These are phyloP conservation scores for Lepidium didymum DNA, from an alignment of 345 rosid genomes.

Conservation along the genomic window DNA sequence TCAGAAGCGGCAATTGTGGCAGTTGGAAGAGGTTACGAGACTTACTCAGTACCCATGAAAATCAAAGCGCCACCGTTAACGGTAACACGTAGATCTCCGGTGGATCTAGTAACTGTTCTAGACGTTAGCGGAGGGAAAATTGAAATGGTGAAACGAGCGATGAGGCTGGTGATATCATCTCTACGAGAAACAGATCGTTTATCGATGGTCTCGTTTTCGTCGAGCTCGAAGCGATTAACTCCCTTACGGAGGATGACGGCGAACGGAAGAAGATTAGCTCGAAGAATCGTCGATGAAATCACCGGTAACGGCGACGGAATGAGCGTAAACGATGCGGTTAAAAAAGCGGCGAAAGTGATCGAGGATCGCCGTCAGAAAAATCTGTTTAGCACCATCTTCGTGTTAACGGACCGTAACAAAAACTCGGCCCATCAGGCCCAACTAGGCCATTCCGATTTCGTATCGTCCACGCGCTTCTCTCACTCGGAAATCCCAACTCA, in stretches of 20 bases:
- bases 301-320: constrained; percentile 49
- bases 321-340: constrained; percentile 66
- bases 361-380: constrained; percentile 82
- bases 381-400: constrained; percentile 45
- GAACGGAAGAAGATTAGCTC: constrained; percentile 60
- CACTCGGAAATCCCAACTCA: constrained; percentile 49
- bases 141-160: constrained; percentile 54
- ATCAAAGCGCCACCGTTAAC: constrained; percentile 50
- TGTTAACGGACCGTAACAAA: constrained; percentile 48
- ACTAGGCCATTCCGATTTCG: constrained; percentile 23
- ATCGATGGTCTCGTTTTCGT: constrained; percentile 71
- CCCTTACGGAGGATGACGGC: constrained; percentile 72
- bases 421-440: constrained; percentile 29
- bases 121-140: constrained; percentile 59
- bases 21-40: constrained; percentile 46
- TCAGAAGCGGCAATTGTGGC: constrained; percentile 75
- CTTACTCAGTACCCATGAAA: constrained; percentile 47
- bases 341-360: constrained; percentile 82
- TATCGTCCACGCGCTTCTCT: constrained; percentile 56
- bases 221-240: constrained; percentile 55
- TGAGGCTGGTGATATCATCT: constrained; percentile 52
- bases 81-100: constrained; percentile 40
- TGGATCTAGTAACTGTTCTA: constrained; percentile 65
- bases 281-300: constrained; percentile 60
- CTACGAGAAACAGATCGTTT: constrained; percentile 62